These are phyloP conservation scores for Pseudomonodictys pantanalensis DNA, from an alignment of 495 filamentous ascomycete species.

Conservation along the genomic window DNA sequence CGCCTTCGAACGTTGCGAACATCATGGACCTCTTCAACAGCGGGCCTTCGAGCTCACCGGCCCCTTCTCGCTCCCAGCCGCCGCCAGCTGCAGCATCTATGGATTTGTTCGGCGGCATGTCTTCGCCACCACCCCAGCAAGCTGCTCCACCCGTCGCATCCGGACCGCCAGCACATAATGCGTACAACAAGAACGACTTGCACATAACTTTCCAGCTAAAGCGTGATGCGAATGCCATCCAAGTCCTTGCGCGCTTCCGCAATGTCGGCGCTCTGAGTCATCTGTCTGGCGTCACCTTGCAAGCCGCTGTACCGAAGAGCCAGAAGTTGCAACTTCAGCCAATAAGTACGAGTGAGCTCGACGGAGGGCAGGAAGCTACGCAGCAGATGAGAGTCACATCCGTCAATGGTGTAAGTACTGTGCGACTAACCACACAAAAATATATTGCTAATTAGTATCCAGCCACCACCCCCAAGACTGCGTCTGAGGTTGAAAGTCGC, in stretches of 20 bases:
- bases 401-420: slow-evolving; percentile 75
- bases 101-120: slow-evolving; percentile 46
- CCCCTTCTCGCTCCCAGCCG: slow-evolving; percentile 34
- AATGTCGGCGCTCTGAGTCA: slow-evolving; percentile 64
- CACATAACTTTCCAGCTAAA: slow-evolving; percentile 76
- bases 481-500: slow-evolving; percentile 81
- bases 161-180: slow-evolving; percentile 54
- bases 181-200: slow-evolving; percentile 83
- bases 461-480: slow-evolving; percentile 66
- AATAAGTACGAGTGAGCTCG: slow-evolving; percentile 75
- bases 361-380: slow-evolving; percentile 73
- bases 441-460: slow-evolving; percentile 18
- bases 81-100: slow-evolving; percentile 45
- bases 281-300: slow-evolving; percentile 73
- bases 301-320: slow-evolving; percentile 93
- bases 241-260: slow-evolving; percentile 77
- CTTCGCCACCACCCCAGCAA: slow-evolving; percentile 51
- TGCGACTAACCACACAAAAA: background rate
- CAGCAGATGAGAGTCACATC: slow-evolving; percentile 82
- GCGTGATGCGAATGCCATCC: slow-evolving; percentile 68
- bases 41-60: slow-evolving; percentile 33
- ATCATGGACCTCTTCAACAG: slow-evolving; percentile 85
- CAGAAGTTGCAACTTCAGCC: slow-evolving; percentile 87
- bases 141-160: slow-evolving; percentile 38
- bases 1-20: slow-evolving; percentile 61